Evolutionary conservation across 179 eudicot genomes (phyloP).

Genomic region (Beta macrorhiza): DNA sequence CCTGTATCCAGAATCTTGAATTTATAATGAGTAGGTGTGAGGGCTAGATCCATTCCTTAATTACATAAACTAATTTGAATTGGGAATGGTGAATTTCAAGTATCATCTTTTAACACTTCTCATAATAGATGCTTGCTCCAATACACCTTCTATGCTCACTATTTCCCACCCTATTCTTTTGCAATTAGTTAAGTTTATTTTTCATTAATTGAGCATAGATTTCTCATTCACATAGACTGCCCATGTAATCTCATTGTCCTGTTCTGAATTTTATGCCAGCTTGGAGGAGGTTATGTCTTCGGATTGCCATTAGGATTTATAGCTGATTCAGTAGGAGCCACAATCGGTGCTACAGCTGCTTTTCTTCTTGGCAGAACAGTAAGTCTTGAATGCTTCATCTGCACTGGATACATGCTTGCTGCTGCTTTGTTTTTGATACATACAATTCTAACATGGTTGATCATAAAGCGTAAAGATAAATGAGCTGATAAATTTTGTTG

Average conservation of each 20-base stretch:
- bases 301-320: constrained; percentile 90
- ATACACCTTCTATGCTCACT: not conserved
- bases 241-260: constrained; percentile 10
- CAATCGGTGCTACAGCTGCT: constrained; percentile 82
- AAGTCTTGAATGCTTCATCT: constrained; percentile 33
- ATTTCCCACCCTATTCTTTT: not conserved
- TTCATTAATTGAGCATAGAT: not conserved
- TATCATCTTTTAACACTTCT: not conserved
- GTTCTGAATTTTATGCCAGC: constrained; percentile 42
- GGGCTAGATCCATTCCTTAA: not conserved
- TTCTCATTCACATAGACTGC: not conserved
- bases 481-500: not conserved
- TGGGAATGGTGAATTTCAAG: not conserved
- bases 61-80: not conserved
- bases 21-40: not conserved
- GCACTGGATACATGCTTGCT: not conserved
- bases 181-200: not conserved
- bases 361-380: constrained; percentile 90
- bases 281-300: constrained; percentile 96
- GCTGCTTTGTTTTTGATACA: not conserved
- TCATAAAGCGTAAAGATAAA: not conserved
- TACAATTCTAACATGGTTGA: not conserved
- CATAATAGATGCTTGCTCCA: not conserved
- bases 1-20: not conserved
- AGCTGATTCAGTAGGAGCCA: constrained; percentile 91